These are phyloP conservation scores for Astrocystis sublimbata DNA, from an alignment of 495 filamentous ascomycete species.

Conservation along the genomic window DNA sequence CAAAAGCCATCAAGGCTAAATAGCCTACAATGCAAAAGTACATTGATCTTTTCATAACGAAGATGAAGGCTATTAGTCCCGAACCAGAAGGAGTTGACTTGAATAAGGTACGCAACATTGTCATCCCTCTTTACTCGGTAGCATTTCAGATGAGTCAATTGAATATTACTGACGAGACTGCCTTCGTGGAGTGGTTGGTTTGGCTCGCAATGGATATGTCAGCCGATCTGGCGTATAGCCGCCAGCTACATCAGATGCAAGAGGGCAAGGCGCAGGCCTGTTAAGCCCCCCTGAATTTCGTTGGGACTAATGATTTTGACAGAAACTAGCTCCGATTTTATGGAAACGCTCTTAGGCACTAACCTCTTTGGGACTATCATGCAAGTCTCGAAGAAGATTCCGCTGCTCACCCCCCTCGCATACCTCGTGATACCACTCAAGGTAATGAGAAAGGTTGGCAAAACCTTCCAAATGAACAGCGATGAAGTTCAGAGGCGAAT, in stretches of 20 bases:
- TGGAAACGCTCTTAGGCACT: conserved; percentile 22
- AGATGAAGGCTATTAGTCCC: conserved; percentile 25
- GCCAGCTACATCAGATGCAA: conserved; percentile 18
- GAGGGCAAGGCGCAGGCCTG: too few species aligned
- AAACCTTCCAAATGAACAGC: conserved; percentile 18
- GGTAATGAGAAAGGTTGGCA: background rate
- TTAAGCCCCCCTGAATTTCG: too few species aligned
- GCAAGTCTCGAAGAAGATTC: conserved; percentile 24
- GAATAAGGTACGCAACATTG: conserved; percentile 8
- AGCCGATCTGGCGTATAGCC: conserved; percentile 21
- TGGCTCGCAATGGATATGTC: conserved; percentile 23
- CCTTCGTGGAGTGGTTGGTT: conserved; percentile 8
- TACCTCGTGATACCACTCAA: background rate
- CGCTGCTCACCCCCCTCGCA: background rate
- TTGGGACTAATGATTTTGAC: too few species aligned
- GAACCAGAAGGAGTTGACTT: conserved; percentile 15
- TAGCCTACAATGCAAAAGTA: conserved; percentile 24
- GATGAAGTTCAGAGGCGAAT: conserved; percentile 26
- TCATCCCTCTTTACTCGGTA: background rate
- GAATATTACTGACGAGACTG: background rate
- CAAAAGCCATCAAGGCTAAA: conserved; percentile 20
- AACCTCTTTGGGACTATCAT: conserved; percentile 20
- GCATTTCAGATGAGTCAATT: background rate
- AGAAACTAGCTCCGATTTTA: conserved; percentile 20
- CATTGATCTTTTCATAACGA: conserved; percentile 23